A percentile compares a stretch with the other conserved stretches of the same genome.
Evolutionary conservation across 345 rosid species (phyloP).

Genomic region (Bretschneidera sinensis): DNA sequence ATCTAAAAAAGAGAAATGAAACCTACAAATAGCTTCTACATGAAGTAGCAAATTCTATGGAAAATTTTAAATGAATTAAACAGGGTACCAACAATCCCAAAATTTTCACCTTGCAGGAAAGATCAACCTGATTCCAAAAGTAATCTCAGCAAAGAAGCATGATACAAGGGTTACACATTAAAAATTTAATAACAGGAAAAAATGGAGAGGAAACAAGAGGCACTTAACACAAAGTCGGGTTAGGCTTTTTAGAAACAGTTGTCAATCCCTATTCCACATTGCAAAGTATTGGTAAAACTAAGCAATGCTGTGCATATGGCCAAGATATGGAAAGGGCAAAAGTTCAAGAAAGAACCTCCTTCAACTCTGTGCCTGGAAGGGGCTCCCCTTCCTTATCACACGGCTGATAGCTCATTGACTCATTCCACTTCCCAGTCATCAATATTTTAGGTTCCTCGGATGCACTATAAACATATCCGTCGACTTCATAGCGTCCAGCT

Average conservation of each 20-base stretch:
- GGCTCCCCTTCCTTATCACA: constrained; percentile 83
- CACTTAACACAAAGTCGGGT: not conserved
- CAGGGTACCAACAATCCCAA: too few relatives aligned
- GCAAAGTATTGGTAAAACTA: not conserved
- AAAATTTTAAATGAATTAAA: too few relatives aligned
- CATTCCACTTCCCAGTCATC: constrained; percentile 86
- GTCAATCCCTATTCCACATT: not conserved
- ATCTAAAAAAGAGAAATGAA: not conserved
- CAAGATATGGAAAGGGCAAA: not conserved
- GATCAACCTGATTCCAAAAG: not conserved
- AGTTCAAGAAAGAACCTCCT: constrained; percentile 42
- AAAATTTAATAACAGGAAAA: too few relatives aligned
- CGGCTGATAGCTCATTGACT: constrained; percentile 74
- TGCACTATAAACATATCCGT: constrained; percentile 74
- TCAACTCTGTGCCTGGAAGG: constrained; percentile 59
- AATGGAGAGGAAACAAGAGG: not conserved
- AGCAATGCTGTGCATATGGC: not conserved
- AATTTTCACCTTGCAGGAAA: not conserved
- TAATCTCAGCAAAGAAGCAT: not conserved
- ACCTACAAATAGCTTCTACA: not conserved
- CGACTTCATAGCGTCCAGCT: constrained; percentile 84
- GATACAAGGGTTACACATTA: not conserved
- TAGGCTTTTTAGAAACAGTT: too few relatives aligned
- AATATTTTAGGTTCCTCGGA: constrained; percentile 71
- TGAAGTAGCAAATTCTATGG: too few relatives aligned